These are phyloP conservation scores for Uncinocarpus reesii DNA, from an alignment of 2,329 filamentous ascomycete genomes.

Conservation along the genomic window DNA sequence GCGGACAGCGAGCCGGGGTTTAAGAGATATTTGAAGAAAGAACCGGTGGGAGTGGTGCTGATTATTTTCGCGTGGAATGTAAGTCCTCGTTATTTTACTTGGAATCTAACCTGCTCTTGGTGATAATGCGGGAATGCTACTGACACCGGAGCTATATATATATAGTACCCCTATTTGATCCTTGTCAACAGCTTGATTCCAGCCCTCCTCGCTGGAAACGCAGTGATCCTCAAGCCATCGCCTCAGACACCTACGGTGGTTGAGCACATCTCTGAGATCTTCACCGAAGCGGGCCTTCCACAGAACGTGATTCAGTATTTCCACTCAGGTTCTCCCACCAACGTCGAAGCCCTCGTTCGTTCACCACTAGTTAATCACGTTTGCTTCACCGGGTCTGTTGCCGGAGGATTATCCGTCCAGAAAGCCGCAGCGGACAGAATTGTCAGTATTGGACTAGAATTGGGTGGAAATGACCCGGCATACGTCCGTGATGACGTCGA, in stretches of 20 bases:
- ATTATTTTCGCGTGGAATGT: slow-evolving; percentile 96
- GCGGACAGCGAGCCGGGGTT: slow-evolving; percentile 81
- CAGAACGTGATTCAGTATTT: slow-evolving; percentile 81
- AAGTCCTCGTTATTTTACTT: too few species aligned
- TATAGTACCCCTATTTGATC: slow-evolving; percentile 84
- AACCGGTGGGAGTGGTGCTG: slow-evolving; percentile 76
- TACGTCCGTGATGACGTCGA: slow-evolving; percentile 83
- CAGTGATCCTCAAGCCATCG: slow-evolving; percentile 86
- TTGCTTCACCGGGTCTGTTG: slow-evolving; percentile 89
- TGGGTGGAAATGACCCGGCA: slow-evolving; percentile 90
- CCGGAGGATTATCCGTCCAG: slow-evolving; percentile 76
- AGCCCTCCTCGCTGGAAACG: slow-evolving; percentile 80
- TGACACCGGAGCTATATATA: neutral
- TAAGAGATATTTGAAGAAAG: slow-evolving; percentile 79
- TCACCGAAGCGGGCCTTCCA: slow-evolving; percentile 70
- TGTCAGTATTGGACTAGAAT: slow-evolving; percentile 76
- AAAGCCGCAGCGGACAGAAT: slow-evolving; percentile 73
- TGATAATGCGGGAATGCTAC: slow-evolving; percentile 6
- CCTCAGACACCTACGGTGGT: slow-evolving; percentile 89
- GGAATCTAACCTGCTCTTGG: neutral
- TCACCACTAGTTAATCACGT: slow-evolving; percentile 68
- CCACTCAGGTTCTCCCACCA: slow-evolving; percentile 68
- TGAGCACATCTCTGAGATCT: slow-evolving; percentile 69
- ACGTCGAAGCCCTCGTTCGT: slow-evolving; percentile 68
- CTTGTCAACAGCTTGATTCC: slow-evolving; percentile 87